These are phyloP conservation scores for Picochlorum sp. DNA, from an alignment of 139 green algal genomes.

Conservation along the genomic window DNA sequence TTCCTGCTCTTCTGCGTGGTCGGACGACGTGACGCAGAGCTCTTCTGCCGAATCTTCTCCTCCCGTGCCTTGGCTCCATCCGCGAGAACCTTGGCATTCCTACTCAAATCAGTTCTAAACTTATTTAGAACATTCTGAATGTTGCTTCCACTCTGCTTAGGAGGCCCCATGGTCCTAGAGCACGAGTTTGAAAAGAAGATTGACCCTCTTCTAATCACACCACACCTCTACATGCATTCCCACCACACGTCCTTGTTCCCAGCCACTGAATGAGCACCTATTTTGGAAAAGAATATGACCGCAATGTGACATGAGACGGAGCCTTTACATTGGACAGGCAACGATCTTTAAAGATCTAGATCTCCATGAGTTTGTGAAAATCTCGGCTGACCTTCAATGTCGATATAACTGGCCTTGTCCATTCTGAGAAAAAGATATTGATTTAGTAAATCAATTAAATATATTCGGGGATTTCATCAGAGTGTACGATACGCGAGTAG, in stretches of 20 bases:
- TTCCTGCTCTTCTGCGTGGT: neutral
- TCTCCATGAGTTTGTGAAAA: too few relatives aligned
- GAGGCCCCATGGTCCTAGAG: neutral
- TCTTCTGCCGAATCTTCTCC: slow-evolving; percentile 15
- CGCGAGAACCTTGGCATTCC: slow-evolving; percentile 4
- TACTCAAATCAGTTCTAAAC: slow-evolving; percentile 16
- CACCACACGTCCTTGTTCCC: too few relatives aligned
- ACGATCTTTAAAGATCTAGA: too few relatives aligned
- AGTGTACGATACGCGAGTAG: slow-evolving; percentile 9
- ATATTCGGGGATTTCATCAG: neutral
- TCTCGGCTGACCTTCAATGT: too few relatives aligned
- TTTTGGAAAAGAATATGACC: too few relatives aligned
- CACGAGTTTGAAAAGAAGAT: neutral
- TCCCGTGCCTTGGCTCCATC: slow-evolving; percentile 22
- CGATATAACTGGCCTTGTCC: too few relatives aligned
- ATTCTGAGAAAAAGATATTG: too few relatives aligned
- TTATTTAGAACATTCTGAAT: slow-evolving; percentile 11
- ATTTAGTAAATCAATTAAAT: too few relatives aligned
- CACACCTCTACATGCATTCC: too few relatives aligned
- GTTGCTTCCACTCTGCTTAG: neutral
- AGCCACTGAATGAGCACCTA: too few relatives aligned
- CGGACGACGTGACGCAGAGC: neutral
- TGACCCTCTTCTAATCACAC: neutral
- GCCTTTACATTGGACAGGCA: too few relatives aligned
- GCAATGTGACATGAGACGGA: too few relatives aligned